Base-by-base conservation (phyloP, 2,329 filamentous ascomycete genomes). In the Triangularia verruculosa region DNA sequence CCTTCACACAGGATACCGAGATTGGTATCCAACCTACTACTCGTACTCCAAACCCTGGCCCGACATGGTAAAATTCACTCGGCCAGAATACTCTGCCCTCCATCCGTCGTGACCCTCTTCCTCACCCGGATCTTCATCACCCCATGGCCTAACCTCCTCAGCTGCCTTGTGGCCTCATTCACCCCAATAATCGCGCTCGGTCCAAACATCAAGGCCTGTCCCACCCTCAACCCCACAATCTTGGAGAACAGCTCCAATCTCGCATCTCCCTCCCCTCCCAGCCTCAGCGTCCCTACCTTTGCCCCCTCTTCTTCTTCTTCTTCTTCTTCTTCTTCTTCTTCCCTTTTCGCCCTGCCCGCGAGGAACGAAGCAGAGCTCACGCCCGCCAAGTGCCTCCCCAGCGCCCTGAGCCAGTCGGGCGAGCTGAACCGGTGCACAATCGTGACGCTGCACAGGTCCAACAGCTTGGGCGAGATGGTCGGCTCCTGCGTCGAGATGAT, bases 401-500 rank as follows among this genome's bases (percentile, higher is more conserved):
- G 68, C 12, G 70, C 65, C 2, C 58, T 64, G 17, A 75, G 68
- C 74, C 73, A 76, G 57, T 74, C 73, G 0, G 75, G 75, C 17
- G 73, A 76, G 0, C 56, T 86, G 73, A 93, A 93, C 0, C 88
- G 82, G 70, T 93, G 90, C 0, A 93, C 86, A 15, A 93, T 80
- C 0, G 86, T 89, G n/a, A 90, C 77, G 0, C 85, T 87, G 73
- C 88, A 92, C 0, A 94, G 78, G 60, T 92, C 89, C 0, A 94
- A 80, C 0, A 95, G 80, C 15, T 82, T 80, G 0, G 86, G 85
- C 0, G 87, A 88, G 3, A 93, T 81, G 0, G 89, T 91, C 0
- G 90, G 91, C 70, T 94, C 91, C 71, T 95, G 90, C 0, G 90
- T 94, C 0, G 89, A 87, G 30, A 94, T 87, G 51, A 94, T 72